Evolutionary conservation across 345 rosid genomes (phyloP).

Genomic region (Gossypium thurberi): DNA sequence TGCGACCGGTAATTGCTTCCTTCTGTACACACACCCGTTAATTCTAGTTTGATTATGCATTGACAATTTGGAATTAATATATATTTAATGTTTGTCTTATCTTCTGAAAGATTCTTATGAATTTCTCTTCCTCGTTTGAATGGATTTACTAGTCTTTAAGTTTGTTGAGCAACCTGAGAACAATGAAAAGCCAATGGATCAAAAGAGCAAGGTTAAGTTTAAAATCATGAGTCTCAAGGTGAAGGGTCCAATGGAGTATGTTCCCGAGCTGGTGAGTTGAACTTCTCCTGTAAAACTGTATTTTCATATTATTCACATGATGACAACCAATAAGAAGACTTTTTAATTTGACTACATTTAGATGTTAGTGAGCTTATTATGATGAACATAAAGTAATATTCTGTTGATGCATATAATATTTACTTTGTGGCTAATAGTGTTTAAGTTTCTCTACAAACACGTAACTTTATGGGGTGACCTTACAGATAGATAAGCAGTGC

Average conservation of each 20-base stretch:
- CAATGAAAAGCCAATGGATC: slow-evolving; percentile 87
- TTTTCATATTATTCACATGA: neutral
- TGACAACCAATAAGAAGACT: neutral
- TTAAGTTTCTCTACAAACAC: neutral
- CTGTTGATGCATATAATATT: neutral
- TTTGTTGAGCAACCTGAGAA: slow-evolving; percentile 96
- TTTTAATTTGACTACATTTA: neutral
- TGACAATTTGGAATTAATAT: neutral
- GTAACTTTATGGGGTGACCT: neutral
- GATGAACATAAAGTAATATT: neutral
- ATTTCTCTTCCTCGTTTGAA: slow-evolving; percentile 14
- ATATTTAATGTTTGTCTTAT: neutral
- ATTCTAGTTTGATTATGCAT: slow-evolving; percentile 1
- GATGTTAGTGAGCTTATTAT: neutral
- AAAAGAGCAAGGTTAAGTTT: slow-evolving; percentile 78
- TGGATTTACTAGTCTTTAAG: slow-evolving; percentile 59
- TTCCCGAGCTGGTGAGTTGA: slow-evolving; percentile 84
- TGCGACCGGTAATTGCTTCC: slow-evolving; percentile 61
- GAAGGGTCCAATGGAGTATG: slow-evolving; percentile 77
- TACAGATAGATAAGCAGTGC: neutral
- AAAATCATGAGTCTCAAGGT: slow-evolving; percentile 93
- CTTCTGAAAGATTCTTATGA: neutral
- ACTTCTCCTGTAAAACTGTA: neutral
- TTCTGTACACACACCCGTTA: neutral
- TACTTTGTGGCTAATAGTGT: neutral